Base-by-base conservation (phyloP, 2,329 filamentous ascomycete species). In the Zymoseptoria tritici region DNA sequence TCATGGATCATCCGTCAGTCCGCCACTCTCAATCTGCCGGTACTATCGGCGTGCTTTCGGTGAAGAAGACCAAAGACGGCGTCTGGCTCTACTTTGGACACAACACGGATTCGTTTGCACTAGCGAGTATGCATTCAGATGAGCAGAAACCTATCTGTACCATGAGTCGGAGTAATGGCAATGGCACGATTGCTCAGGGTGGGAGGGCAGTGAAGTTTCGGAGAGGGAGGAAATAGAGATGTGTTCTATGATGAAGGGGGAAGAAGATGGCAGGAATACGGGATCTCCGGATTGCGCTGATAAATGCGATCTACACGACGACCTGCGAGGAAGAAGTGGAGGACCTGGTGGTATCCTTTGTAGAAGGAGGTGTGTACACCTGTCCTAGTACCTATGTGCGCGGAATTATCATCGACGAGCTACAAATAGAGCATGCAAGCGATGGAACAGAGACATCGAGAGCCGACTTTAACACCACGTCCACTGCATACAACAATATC, bases 51-150 rank as follows among this genome's bases (percentile, higher is more conserved):
- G 84, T 96, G 60, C 86, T 99, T 79, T 86, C 86, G 0, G 89
- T 97, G 68, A 97, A 97, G 78, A 94, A 91, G 78, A 87, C 84
- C 0, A 80, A 79, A 11, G 80, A 83, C 21, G 91, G 91, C 1
- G 85, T 90, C 64, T 91, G 89, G 71, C 83, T 99, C 56, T 93
- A 93, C 74, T 99, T 96, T 77, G 92, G 89, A 1, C 94, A 99
- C 79, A 99, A 97, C 71, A 99, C 94, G 0, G 93, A 97, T 72
- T 87, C 85, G 1, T 88, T 88, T 70, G 83, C 92, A 5, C 77
- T 99, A 57, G 91, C 91, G 1, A 95, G 91, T 2, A 95, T 97
- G 90, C 85, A 88, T 46, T 89, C 87, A 1, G 82, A 85, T 24
- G 92, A 97, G 65, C 80, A 78, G 53, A 83, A 84, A 57, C 90